Evolutionary conservation across 2,329 filamentous ascomycete genomes (phyloP), one percentile per base, ranked within the genome.

Genomic region (Cryphonectria radicalis): DNA sequence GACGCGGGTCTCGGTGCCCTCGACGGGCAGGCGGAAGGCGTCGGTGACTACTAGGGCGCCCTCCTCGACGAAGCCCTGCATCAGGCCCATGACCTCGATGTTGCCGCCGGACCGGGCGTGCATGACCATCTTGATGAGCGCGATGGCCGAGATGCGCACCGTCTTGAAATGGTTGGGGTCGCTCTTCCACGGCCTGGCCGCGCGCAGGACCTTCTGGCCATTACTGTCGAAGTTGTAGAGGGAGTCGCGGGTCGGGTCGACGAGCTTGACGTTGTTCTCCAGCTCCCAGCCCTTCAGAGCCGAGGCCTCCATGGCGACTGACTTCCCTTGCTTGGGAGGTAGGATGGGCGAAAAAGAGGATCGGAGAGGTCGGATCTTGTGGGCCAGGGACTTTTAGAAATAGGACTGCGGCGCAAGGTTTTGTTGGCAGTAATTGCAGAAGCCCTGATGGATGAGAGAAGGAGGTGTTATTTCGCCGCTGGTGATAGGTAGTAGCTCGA

Each of bases 61-160:
- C 59, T 91, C 90, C 75, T 93, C 89, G 66, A 97, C 92, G 81
- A 97, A 97, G 73, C 96, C 96, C 79, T 97, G 93, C 96, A 99
- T 99, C 76, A 99, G 82, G 70, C 96, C 96, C 96, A 99, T 99
- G 77, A 99, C 89, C 84, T 99, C 96, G 75, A 98, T 88, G 40
- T 89, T 90, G 70, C 96, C 95, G 75, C 96, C 96, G 0, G 94
- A 95, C n/a, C 96, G 93, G 13, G 96, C 96, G 81, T 99, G 96
- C 93, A 98, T 98, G 74, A 97, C 94, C 96, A 99, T 99, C 84
- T 99, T 99, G 76, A 98, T 89, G 72, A 99, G 89, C 6, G 96
- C 96, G 17, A 97, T 91, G 71, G 96, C 94, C 67, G 93, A 97
- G 82, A 99, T 95, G 77, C 95, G 93, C 63, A 98, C 94, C 68